Percentiles rank a stretch among this genome's conserved stretches.
Evolutionary conservation across 2,329 filamentous ascomycete species (phyloP).

Genomic region (Rugonectria rugulosa): DNA sequence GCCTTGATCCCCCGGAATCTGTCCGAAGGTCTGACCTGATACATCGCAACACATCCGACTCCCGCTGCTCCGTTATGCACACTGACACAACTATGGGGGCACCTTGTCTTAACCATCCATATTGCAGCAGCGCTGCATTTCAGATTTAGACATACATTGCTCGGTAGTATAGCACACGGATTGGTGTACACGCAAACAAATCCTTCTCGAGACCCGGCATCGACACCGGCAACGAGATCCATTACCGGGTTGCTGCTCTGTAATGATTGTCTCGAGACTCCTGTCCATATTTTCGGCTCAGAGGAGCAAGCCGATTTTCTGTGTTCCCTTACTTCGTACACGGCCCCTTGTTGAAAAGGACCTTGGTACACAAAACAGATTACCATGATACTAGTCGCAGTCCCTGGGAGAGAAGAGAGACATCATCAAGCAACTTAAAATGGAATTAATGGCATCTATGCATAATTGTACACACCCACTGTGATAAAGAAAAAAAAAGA

Average conservation of each 20-base stretch:
- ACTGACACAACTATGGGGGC: too few species aligned
- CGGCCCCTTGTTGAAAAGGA: background rate
- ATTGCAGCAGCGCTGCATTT: too few species aligned
- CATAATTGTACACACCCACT: conserved; percentile 24
- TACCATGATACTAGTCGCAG: background rate
- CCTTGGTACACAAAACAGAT: background rate
- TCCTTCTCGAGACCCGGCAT: background rate
- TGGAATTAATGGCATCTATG: conserved; percentile 18
- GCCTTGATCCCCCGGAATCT: background rate
- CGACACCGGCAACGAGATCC: background rate
- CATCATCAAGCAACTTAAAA: conserved; percentile 3
- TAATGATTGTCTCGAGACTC: background rate
- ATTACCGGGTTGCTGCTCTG: background rate
- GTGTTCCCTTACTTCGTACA: background rate
- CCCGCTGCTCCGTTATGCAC: background rate
- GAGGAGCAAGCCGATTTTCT: background rate
- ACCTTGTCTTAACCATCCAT: background rate
- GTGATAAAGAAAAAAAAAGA: too few species aligned
- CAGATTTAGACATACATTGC: background rate
- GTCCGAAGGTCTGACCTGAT: background rate
- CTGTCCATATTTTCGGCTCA: background rate
- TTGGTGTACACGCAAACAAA: background rate
- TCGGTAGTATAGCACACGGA: background rate
- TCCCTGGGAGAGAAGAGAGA: background rate
- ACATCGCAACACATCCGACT: background rate